Base-by-base conservation (phyloP, 805 yeast species). In the Ogataea nitratoaversa region DNA sequence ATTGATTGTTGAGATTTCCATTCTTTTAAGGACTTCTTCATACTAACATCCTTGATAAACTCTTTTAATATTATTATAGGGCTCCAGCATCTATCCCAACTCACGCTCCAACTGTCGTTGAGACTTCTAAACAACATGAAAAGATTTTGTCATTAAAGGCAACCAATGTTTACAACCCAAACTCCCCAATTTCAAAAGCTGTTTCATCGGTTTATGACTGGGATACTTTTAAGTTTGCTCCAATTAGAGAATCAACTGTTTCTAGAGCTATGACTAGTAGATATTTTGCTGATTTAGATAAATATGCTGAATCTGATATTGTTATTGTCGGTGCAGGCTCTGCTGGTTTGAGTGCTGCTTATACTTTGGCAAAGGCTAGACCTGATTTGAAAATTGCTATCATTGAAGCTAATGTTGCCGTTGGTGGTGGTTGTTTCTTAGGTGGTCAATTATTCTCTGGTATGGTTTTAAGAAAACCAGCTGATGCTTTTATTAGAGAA, bases 401-500 rank as follows among this genome's bases (percentile, higher is more conserved):
- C 47, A 72, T 83, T 42, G 91, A 83, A 65, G 81, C 86, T 27
- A 72, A 74, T 47, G 86, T 82, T n/a, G 72, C 84, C 25, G 83
- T 84, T 40, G 90, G 90, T 42, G 91, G 90, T 47, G 91, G 91
- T 22, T 78, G 84, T 43, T 82, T 84, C 81, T 67, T 83, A 34
- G 87, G 87, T 41, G 91, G 89, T 11, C 87, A 80, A 59, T 66
- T 83, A 46, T 81, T 83, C 61, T 76, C 84, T 22, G 88, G 89
- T 29, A 82, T 82, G 89, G 78, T 83, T 38, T 68, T 82, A 72
- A 76, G 90, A 64, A 83, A 83, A 63, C 90, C 89, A 16, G 84
- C 89, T n/a, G 79, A 83, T 45, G 54, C 70, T 45, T 82, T 83
- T 64, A 68, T 83, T 58, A 71, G 76, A 30, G 86, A 79, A 41